Percentiles rank a stretch among this genome's conserved stretches.
Conservation (phyloP, 129 eudicot species). For the carrot (Daucus carota) region DNA sequence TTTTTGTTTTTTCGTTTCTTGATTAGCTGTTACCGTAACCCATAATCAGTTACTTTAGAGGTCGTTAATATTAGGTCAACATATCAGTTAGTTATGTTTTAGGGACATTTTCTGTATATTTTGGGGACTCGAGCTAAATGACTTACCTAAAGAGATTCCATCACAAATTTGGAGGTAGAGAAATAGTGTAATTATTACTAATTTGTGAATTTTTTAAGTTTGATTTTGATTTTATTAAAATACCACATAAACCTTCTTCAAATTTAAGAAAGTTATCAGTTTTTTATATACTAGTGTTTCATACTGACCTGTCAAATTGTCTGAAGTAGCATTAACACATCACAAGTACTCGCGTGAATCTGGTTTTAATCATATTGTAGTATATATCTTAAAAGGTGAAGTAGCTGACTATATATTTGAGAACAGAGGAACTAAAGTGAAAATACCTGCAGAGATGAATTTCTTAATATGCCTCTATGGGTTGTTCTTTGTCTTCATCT, state of each 20-base stretch:
- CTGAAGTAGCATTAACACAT: neutral
- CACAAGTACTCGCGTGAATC: neutral
- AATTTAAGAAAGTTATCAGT: neutral
- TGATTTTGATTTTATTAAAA: neutral
- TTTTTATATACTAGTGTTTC: neutral
- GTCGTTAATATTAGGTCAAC: neutral
- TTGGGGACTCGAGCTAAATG: neutral
- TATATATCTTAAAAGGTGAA: neutral
- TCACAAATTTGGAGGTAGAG: neutral
- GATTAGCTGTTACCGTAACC: neutral
- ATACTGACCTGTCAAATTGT: neutral
- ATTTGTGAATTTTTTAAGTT: neutral
- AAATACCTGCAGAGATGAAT: neutral
- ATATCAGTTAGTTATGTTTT: neutral
- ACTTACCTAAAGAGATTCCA: neutral
- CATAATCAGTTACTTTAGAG: neutral
- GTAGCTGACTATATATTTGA: neutral
- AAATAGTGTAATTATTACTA: neutral
- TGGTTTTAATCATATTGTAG: neutral
- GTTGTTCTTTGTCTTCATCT: neutral
- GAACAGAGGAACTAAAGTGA: neutral
- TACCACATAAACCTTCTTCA: neutral
- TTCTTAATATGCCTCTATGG: neutral
- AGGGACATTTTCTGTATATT: neutral
- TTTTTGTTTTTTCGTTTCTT: neutral